These are phyloP conservation scores for Ceratonia siliqua DNA, from an alignment of 306 rosid genomes.

Conservation along the genomic window DNA sequence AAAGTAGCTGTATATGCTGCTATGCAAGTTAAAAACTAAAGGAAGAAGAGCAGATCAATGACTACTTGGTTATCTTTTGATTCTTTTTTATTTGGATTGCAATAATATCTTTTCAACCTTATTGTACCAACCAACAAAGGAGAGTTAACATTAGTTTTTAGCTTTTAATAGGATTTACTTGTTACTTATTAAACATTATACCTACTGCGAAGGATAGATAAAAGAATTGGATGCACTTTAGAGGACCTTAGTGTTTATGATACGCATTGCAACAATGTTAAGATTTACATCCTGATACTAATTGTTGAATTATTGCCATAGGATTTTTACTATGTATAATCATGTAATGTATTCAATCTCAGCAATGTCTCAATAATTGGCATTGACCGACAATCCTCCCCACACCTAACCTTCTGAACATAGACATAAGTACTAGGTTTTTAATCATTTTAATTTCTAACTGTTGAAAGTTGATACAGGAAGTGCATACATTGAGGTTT, in stretches of 20 bases:
- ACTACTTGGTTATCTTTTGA: background rate
- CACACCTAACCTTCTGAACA: no score
- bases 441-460: background rate
- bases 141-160: background rate
- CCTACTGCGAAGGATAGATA: background rate
- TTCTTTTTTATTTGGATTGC: background rate
- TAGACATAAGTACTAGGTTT: background rate
- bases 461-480: background rate
- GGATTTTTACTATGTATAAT: background rate
- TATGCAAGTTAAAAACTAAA: background rate
- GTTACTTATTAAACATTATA: background rate
- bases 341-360: background rate
- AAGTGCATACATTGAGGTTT: background rate
- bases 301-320: background rate
- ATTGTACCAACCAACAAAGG: background rate
- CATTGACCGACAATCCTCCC: background rate
- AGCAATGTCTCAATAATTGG: background rate
- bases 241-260: background rate
- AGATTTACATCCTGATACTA: background rate
- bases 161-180: conserved; percentile 15
- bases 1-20: conserved; percentile 16
- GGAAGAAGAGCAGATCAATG: background rate
- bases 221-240: background rate
- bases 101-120: background rate
- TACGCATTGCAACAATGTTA: background rate